phyloP scores from a whole-genome alignment of 2,329 filamentous ascomycete genomes.

The Trichoderma simmonsii region DNA sequence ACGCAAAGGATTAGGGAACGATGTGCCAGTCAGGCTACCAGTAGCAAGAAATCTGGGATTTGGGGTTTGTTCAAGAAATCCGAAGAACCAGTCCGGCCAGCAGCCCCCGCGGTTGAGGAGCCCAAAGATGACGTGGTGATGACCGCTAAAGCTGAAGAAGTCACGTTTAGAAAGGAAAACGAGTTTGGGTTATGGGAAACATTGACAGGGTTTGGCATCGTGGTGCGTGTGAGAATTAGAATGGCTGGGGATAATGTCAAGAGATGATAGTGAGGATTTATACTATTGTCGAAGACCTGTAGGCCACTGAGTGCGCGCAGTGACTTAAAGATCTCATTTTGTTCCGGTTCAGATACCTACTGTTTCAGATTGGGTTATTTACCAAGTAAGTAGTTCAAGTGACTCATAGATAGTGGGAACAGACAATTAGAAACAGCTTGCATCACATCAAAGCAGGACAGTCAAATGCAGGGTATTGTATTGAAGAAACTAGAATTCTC shows the following conservation, averaged over 20 bases:
- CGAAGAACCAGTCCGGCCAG: not conserved
- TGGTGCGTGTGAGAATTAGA: constrained; percentile 38
- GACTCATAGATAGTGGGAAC: not conserved
- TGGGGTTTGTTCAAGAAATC: constrained; percentile 34
- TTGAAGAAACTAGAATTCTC: not conserved
- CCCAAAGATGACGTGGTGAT: constrained; percentile 35
- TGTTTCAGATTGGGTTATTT: not conserved
- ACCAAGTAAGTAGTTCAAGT: not conserved
- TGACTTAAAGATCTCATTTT: not conserved
- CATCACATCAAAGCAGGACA: not conserved
- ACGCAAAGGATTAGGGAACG: constrained; percentile 31
- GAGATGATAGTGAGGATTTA: not conserved
- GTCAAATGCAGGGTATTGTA: not conserved
- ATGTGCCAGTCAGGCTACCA: constrained; percentile 26
- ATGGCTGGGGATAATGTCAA: not conserved
- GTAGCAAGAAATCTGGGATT: constrained; percentile 34
- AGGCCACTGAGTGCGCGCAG: not conserved
- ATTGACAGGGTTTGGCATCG: constrained; percentile 47
- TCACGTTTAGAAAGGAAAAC: constrained; percentile 51
- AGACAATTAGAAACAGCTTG: not conserved
- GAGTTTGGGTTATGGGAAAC: constrained; percentile 52
- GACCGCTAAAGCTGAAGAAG: constrained; percentile 43
- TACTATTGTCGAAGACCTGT: not conserved
- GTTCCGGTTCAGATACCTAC: not conserved
- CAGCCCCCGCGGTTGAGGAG: constrained; percentile 10